A percentile compares a stretch with the other conserved stretches of the same genome.
Evolutionary conservation across 2,329 filamentous ascomycete species (phyloP).

Genomic region (Rutstroemia sydowiana): DNA sequence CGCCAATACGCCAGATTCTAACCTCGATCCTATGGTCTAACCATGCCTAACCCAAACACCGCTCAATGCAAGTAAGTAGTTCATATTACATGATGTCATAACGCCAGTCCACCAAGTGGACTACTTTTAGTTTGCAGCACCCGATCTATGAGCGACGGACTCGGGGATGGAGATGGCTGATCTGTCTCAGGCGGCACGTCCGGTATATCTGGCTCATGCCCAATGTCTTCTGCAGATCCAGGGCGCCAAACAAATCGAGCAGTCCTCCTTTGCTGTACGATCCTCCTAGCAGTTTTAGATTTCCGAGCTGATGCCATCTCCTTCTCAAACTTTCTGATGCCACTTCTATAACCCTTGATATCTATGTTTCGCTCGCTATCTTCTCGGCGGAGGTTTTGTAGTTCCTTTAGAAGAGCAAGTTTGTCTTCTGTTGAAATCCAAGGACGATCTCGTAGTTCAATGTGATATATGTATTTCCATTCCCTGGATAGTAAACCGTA

Average conservation of each 20-base stretch:
- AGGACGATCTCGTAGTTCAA: not conserved
- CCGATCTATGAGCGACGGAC: too few relatives aligned
- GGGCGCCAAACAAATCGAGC: not conserved
- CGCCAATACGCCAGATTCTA: conserved; percentile 9
- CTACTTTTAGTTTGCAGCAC: too few relatives aligned
- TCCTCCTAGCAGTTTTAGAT: not conserved
- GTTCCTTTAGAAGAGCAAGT: not conserved
- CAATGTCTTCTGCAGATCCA: not conserved
- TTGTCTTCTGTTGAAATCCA: not conserved
- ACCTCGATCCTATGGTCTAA: conserved; percentile 2
- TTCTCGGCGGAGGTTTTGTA: not conserved
- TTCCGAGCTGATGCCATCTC: not conserved
- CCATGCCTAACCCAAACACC: conserved; percentile 6
- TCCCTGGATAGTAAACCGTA: not conserved
- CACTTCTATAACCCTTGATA: not conserved
- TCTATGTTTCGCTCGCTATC: not conserved
- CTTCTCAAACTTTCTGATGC: not conserved
- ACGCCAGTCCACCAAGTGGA: not conserved
- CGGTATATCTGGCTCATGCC: too few relatives aligned
- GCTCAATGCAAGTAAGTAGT: conserved; percentile 1
- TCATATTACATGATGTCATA: not conserved
- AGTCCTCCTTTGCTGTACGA: not conserved
- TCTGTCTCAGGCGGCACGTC: too few relatives aligned
- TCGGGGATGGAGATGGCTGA: too few relatives aligned
- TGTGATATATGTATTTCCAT: conserved; percentile 4